Percentiles rank a stretch among this genome's conserved stretches.
Evolutionary conservation across 78 protist genomes (phyloP).

Genomic region (Chrysochromulina parva): DNA sequence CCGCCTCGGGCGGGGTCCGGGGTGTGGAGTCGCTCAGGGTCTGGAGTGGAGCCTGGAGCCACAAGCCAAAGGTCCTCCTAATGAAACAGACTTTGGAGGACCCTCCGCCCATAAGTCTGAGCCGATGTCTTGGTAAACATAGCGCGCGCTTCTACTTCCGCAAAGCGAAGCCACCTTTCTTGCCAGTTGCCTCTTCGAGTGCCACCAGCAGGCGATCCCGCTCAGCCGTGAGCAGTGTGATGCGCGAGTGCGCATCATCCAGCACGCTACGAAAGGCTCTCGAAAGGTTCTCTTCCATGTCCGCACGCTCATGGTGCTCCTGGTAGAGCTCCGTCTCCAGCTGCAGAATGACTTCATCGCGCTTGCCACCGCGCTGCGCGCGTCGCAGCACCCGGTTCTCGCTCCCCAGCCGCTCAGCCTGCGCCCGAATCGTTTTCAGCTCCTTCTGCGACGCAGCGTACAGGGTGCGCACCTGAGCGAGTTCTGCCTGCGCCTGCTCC

Average conservation of each 20-base stretch:
- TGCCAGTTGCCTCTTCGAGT: neutral
- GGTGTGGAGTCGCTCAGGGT: too few species aligned
- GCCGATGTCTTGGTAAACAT: too few species aligned
- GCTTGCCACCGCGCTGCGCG: neutral
- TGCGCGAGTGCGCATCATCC: neutral
- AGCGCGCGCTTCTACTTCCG: too few species aligned
- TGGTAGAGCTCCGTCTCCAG: neutral
- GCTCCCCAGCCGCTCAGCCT: neutral
- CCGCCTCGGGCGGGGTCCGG: too few species aligned
- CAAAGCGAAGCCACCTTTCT: too few species aligned
- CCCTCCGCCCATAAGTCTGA: too few species aligned
- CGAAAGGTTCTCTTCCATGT: neutral
- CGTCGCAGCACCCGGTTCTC: slow-evolving; percentile 4
- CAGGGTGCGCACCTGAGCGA: too few species aligned
- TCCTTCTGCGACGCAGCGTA: too few species aligned
- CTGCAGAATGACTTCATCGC: neutral
- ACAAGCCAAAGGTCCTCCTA: too few species aligned
- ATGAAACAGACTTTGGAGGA: too few species aligned
- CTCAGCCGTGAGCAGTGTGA: neutral
- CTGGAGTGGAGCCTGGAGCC: too few species aligned
- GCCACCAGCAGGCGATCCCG: neutral
- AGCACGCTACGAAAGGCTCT: neutral
- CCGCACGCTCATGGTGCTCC: neutral
- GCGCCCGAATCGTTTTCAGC: neutral
- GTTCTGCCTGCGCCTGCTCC: too few species aligned